Evolutionary conservation across 257 asterid genomes (phyloP), one percentile per base, ranked within the genome.

Genomic region (Nemophila menziesii): DNA sequence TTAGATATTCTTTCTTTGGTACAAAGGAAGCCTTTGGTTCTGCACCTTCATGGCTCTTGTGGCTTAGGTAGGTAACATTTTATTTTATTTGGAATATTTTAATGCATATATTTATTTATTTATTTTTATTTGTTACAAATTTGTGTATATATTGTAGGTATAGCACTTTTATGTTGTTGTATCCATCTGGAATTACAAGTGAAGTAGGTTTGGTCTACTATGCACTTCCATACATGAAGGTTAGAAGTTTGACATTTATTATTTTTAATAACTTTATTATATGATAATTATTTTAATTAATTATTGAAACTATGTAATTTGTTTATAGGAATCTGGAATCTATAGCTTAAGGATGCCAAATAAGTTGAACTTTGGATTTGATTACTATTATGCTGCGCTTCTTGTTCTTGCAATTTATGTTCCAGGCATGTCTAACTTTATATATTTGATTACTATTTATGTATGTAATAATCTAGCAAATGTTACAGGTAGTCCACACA

Each of bases 1-100:
- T 84, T 13, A 60, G 96, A 8, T 89, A 89, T 60, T 70, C 96
- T 20, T 89, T 80, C 43, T 89, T 89, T 64, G 98, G 96, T 14
- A 62, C 72, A 46, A 89, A 81, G 70, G 98, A 89, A 48, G 73
- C 79, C 45, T 47, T 76, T 47, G 98, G 93, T 5, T 62, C 46
- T 44, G 75, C 93, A 55, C 96, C 98, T 57, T 55, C 82, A 20
- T 85, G 87, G 93, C 78, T 78, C 68, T 76, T 74, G 18, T 89
- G 98, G 98, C 70, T 89, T 62, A 65, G 77, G 77, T 70, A 61
- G 16, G 27, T 37, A 53, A 9, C 5, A 10, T 37, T 26, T 38
- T 11, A 15, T 22, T 17, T 44, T 39, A 12, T 24, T 7, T 19
- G 16, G 8, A 33, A 39, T 22, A 15, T 41, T 22, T 7, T 14